Percentiles rank a stretch among this genome's conserved stretches.
These are phyloP conservation scores for Wickerhamiella occidentalis DNA, from an alignment of 805 yeast genomes.

Conservation along the genomic window DNA sequence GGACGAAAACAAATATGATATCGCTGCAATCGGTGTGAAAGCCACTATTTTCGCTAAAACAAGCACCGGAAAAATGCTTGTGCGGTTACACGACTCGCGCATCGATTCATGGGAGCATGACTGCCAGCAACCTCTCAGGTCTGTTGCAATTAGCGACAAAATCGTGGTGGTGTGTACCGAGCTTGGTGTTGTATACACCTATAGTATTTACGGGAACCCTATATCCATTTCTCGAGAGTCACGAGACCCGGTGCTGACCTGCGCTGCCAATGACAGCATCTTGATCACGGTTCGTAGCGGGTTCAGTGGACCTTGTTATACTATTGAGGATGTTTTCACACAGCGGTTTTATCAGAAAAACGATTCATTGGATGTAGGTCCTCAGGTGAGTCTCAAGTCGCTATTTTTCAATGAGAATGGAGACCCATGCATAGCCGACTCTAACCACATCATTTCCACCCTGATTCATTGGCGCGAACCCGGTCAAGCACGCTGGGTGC, in stretches of 20 bases:
- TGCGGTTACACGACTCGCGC: constrained; percentile 55
- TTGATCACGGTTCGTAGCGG: constrained; percentile 41
- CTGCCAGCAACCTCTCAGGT: constrained; percentile 48
- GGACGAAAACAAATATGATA: constrained; percentile 57
- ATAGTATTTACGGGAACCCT: constrained; percentile 63
- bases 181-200: constrained; percentile 59
- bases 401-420: constrained; percentile 80
- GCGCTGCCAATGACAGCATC: constrained; percentile 49
- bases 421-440: constrained; percentile 83
- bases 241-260: constrained; percentile 57
- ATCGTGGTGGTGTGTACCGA: constrained; percentile 60
- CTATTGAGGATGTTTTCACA: constrained; percentile 36
- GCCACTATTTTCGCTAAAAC: constrained; percentile 55
- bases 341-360: constrained; percentile 29
- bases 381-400: constrained; percentile 36
- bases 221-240: constrained; percentile 46
- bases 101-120: constrained; percentile 54
- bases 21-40: constrained; percentile 56
- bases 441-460: constrained; percentile 57
- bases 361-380: constrained; percentile 30
- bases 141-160: constrained; percentile 53
- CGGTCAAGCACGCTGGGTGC: constrained; percentile 75
- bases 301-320: constrained; percentile 31
- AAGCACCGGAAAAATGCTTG: constrained; percentile 35
- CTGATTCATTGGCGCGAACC: constrained; percentile 69